A percentile compares a stretch with the other conserved stretches of the same genome.
phyloP scores from a whole-genome alignment of 2,329 filamentous ascomycete genomes.

The Mariannaea elegans region DNA sequence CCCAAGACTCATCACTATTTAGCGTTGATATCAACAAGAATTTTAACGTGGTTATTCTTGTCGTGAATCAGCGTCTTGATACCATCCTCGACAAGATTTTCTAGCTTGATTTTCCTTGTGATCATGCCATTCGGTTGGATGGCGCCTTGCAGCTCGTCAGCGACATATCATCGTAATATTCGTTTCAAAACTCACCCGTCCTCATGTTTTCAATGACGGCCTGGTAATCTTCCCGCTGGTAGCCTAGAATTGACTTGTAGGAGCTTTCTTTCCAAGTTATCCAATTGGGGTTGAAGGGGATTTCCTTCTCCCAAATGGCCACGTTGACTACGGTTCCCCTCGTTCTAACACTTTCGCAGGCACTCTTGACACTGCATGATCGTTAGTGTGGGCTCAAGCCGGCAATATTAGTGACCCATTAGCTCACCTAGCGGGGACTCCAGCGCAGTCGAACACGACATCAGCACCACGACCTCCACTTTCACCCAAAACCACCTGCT shows the following conservation, averaged over 20 bases:
- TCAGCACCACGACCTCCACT: slow-evolving; percentile 62
- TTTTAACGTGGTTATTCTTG: slow-evolving; percentile 70
- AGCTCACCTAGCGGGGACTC: slow-evolving; percentile 51
- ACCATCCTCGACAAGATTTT: slow-evolving; percentile 65
- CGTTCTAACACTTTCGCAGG: slow-evolving; percentile 58
- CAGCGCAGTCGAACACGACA: slow-evolving; percentile 70
- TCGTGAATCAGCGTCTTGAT: slow-evolving; percentile 66
- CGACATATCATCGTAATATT: background rate
- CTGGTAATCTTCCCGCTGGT: slow-evolving; percentile 56
- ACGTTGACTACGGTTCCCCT: slow-evolving; percentile 70
- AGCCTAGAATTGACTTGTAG: slow-evolving; percentile 38
- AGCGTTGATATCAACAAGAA: slow-evolving; percentile 58
- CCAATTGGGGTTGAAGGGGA: slow-evolving; percentile 41
- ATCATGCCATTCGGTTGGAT: slow-evolving; percentile 67
- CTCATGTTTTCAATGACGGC: slow-evolving; percentile 59
- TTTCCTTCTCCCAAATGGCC: slow-evolving; percentile 67
- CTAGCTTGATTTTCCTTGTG: slow-evolving; percentile 64
- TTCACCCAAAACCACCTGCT: slow-evolving; percentile 54
- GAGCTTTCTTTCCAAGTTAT: slow-evolving; percentile 38
- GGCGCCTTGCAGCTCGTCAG: slow-evolving; percentile 47
- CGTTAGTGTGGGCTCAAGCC: background rate
- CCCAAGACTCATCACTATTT: slow-evolving; percentile 14
- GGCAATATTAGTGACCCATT: rapidly evolving
- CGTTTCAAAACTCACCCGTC: slow-evolving; percentile 15
- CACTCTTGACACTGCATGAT: slow-evolving; percentile 40